These are phyloP conservation scores for Pythium dissotocum DNA, from an alignment of 352 stramenopile genomes.

Conservation along the genomic window DNA sequence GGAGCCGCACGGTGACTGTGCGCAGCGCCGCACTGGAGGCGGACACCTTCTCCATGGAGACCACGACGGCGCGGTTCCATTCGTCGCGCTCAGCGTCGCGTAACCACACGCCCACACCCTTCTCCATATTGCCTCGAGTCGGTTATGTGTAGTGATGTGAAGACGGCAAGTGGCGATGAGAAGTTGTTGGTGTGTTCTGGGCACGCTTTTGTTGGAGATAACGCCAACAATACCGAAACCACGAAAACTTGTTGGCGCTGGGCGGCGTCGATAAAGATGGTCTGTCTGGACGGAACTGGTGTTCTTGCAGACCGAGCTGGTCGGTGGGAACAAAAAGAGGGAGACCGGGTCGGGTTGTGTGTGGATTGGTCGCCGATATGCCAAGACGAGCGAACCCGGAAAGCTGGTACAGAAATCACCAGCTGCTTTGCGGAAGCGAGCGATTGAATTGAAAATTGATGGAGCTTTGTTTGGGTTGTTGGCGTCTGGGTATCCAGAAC, in stretches of 20 bases:
- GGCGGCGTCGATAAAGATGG: background rate
- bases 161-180: constrained; percentile 17
- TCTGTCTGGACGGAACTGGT: constrained; percentile 2
- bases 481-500: constrained; percentile 1
- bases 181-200: constrained; percentile 17
- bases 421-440: background rate
- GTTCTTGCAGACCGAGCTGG: background rate
- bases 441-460: background rate
- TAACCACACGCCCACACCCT: constrained; percentile 78
- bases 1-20: constrained; percentile 54
- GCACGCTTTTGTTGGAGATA: background rate
- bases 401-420: background rate
- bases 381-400: background rate
- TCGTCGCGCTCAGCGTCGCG: constrained; percentile 64
- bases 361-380: background rate
- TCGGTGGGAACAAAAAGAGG: background rate
- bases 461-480: background rate
- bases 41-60: constrained; percentile 35
- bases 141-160: constrained; percentile 7
- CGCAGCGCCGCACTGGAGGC: constrained; percentile 17
- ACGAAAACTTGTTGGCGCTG: background rate
- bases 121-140: constrained; percentile 58
- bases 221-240: background rate
- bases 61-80: constrained; percentile 66
- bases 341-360: background rate